These are phyloP conservation scores for Fusarium nisikadoi DNA, from an alignment of 2,329 filamentous ascomycete species.

Conservation along the genomic window DNA sequence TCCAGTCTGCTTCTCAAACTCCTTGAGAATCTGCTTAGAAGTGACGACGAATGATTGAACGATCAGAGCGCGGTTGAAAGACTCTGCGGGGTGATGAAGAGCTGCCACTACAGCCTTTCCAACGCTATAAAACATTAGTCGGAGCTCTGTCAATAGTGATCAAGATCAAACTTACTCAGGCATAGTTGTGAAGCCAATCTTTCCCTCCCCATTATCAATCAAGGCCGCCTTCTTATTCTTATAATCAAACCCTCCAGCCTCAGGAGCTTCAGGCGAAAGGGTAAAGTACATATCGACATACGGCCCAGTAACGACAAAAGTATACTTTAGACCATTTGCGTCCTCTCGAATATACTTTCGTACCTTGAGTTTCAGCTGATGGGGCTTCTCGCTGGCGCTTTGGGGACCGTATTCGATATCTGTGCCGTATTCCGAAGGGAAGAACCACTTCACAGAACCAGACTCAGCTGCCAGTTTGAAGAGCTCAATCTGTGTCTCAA, in stretches of 20 bases:
- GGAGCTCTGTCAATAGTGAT: not conserved
- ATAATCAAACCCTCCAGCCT: conserved; percentile 69
- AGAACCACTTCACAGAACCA: conserved; percentile 68
- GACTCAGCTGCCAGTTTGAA: conserved; percentile 67
- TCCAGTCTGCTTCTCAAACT: conserved; percentile 74
- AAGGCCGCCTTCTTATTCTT: conserved; percentile 67
- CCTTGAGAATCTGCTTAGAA: conserved; percentile 69
- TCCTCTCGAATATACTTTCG: conserved; percentile 66
- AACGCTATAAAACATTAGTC: conserved; percentile 58
- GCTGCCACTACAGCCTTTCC: conserved; percentile 73
- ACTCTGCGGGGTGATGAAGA: conserved; percentile 64
- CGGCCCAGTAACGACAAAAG: conserved; percentile 76
- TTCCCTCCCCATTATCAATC: conserved; percentile 69
- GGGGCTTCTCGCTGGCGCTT: conserved; percentile 71
- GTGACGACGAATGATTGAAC: conserved; percentile 79
- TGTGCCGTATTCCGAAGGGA: conserved; percentile 75
- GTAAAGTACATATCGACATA: conserved; percentile 72
- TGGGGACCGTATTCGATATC: conserved; percentile 70
- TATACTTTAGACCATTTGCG: conserved; percentile 66
- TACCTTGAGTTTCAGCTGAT: conserved; percentile 77
- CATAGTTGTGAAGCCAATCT: conserved; percentile 76
- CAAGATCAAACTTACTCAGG: conserved; percentile 65
- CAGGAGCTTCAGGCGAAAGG: conserved; percentile 44
- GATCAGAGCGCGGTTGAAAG: conserved; percentile 67
- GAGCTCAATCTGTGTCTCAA: conserved; percentile 70